A percentile compares a stretch with the other conserved stretches of the same genome.
phyloP scores from a whole-genome alignment of 2,329 filamentous ascomycete genomes.

The Penicillium nordicum region DNA sequence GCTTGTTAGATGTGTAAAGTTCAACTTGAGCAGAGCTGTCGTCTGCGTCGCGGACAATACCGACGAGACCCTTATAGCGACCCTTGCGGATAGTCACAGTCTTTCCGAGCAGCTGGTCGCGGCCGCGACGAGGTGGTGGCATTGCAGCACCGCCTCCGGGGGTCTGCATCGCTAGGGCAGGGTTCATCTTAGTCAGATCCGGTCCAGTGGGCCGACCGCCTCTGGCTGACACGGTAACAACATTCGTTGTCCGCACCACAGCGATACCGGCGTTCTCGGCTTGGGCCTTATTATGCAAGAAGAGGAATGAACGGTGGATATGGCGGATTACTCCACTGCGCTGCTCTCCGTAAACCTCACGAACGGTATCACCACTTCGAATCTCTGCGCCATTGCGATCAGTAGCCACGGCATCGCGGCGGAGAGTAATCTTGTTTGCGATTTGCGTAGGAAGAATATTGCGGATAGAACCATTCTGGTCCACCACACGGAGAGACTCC shows the following conservation, averaged over 20 bases:
- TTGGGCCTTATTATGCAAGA: slow-evolving; percentile 77
- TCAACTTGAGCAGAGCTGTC: slow-evolving; percentile 84
- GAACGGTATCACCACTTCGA: slow-evolving; percentile 83
- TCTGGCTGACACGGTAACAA: slow-evolving; percentile 90
- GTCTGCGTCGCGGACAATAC: slow-evolving; percentile 93
- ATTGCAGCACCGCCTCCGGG: slow-evolving; percentile 49
- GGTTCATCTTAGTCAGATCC: slow-evolving; percentile 88
- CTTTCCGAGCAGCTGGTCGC: slow-evolving; percentile 83
- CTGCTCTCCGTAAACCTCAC: slow-evolving; percentile 81
- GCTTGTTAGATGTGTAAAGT: slow-evolving; percentile 90
- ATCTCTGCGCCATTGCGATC: slow-evolving; percentile 94
- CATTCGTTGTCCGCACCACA: slow-evolving; percentile 78
- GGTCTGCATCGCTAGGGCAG: slow-evolving; percentile 71
- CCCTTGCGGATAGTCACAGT: slow-evolving; percentile 86
- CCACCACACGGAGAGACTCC: slow-evolving; percentile 82
- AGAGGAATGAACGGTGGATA: slow-evolving; percentile 89
- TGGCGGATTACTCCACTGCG: slow-evolving; percentile 87
- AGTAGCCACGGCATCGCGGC: slow-evolving; percentile 81
- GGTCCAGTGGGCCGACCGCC: slow-evolving; percentile 74
- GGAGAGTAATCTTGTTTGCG: slow-evolving; percentile 78
- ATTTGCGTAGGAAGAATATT: slow-evolving; percentile 88
- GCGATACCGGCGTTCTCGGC: slow-evolving; percentile 88
- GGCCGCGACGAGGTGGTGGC: slow-evolving; percentile 70
- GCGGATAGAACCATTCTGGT: slow-evolving; percentile 81
- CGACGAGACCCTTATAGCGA: slow-evolving; percentile 85